These are phyloP conservation scores for Rubia yunnanensis DNA, from an alignment of 257 asterid species.

Conservation along the genomic window DNA sequence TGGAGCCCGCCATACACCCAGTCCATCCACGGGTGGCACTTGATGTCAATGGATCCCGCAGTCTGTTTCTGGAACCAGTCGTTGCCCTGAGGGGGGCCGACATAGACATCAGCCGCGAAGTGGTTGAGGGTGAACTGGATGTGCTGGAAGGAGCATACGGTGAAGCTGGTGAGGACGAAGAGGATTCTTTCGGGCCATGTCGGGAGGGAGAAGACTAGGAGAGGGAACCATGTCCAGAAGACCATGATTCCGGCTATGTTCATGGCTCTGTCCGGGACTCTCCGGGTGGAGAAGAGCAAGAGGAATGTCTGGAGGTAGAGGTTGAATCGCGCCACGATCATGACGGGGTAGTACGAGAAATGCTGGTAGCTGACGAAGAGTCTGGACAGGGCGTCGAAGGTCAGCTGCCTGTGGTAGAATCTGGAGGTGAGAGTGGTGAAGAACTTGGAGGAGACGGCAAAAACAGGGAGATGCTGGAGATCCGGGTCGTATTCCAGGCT, in stretches of 20 bases:
- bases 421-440: constrained; percentile 43
- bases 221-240: constrained; percentile 92
- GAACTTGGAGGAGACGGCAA: constrained; percentile 52
- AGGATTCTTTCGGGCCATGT: constrained; percentile 52
- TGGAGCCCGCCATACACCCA: constrained; percentile 87
- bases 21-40: constrained; percentile 61
- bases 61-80: constrained; percentile 94
- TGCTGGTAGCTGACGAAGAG: constrained; percentile 73
- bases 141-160: constrained; percentile 59
- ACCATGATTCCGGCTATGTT: constrained; percentile 61
- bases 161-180: constrained; percentile 51
- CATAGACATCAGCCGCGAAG: constrained; percentile 65
- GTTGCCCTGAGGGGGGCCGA: constrained; percentile 64
- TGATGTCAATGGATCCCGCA: constrained; percentile 66
- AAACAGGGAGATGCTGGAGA: constrained; percentile 79
- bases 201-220: constrained; percentile 54
- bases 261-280: constrained; percentile 50
- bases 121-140: constrained; percentile 79
- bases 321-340: constrained; percentile 61
- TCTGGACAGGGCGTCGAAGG: constrained; percentile 47
- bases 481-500: constrained; percentile 93
- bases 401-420: constrained; percentile 57
- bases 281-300: constrained; percentile 49
- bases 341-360: constrained; percentile 55
- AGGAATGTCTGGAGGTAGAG: constrained; percentile 65